Conservation (phyloP, 371 early-diverging fungal genomes). For the Mucor plumbeus region DNA sequence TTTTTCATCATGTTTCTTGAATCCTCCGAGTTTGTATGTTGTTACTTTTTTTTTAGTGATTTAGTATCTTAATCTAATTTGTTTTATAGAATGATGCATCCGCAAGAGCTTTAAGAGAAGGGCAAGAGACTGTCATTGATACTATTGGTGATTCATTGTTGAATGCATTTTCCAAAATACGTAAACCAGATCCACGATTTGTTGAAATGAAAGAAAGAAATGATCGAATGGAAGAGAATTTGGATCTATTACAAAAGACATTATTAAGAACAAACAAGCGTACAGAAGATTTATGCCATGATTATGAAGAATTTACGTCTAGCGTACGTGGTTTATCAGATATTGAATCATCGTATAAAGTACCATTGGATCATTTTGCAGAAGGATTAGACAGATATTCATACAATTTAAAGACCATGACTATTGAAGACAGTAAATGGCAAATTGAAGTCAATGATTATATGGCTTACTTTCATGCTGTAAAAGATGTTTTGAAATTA, state of each 20-base stretch:
- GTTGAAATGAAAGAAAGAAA: conserved; percentile 79
- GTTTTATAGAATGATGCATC: conserved; percentile 57
- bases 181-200: conserved; percentile 87
- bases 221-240: conserved; percentile 83
- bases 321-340: conserved; percentile 74
- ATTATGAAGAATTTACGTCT: conserved; percentile 80
- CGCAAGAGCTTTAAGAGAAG: conserved; percentile 50
- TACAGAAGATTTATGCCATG: conserved; percentile 77
- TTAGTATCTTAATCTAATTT: background rate
- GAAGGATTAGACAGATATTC: conserved; percentile 66
- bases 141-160: conserved; percentile 86
- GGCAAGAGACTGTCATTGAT: conserved; percentile 80
- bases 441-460: conserved; percentile 84
- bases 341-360: conserved; percentile 83
- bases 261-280: conserved; percentile 77
- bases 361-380: conserved; percentile 68
- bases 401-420: conserved; percentile 64
- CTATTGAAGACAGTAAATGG: conserved; percentile 68
- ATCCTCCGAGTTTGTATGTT: conserved; percentile 73
- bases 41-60: background rate
- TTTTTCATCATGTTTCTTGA: conserved; percentile 82
- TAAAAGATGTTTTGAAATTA: conserved; percentile 81
- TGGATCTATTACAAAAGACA: conserved; percentile 78
- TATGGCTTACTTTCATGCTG: conserved; percentile 83
- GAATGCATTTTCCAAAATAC: conserved; percentile 91